Base-by-base conservation (phyloP, 805 yeast genomes). In the Spencermartinsiella europaea region DNA sequence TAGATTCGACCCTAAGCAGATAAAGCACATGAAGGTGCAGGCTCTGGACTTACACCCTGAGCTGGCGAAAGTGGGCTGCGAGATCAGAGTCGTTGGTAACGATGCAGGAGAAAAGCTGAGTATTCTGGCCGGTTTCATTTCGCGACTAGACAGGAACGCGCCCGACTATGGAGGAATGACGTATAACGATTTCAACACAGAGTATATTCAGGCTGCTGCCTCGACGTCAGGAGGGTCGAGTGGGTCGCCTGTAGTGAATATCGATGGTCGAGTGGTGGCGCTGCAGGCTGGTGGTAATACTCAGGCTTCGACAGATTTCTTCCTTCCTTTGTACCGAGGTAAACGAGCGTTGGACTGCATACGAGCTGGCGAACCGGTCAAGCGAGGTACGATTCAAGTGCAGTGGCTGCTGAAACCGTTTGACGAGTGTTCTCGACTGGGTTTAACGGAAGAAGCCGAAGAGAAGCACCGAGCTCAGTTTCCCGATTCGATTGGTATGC, bases 41-140 rank as follows among this genome's bases (percentile, higher is more conserved):
- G 83, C 83, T 34, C 71, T 90, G 41, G 75, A 75, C 35, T 69
- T 90, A 45, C 74, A 76, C 53, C 97, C 97, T 0, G 91, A 86
- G 15, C 71, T 83, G 49, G 96, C 96, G 22, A 76, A 77, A 57
- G 90, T 90, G n/a, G 97, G 97, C 33, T 79, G 87, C 34, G 97
- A 90, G 63, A 89, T 90, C 59, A 76, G 96, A 59, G 96, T 90
- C 22, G 90, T 90, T 34, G 97, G 97, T 72, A 90, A 90, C 66
- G 97, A 90, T 69, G 95, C 95, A 12, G 97, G 96, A 61, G 97
- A 90, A 64, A 89, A 90, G 65, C 71, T 90, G 39, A 83, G 95
- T 42, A 90, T 90, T 57, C 70, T 89, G 56, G 78, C 95, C 1
- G 97, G 97, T 28, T 87, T 89, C 64, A 84, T 83, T 33, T 69